These are phyloP conservation scores for Haplosporangium gracile DNA, from an alignment of 192 early-diverging fungal species.

Conservation along the genomic window DNA sequence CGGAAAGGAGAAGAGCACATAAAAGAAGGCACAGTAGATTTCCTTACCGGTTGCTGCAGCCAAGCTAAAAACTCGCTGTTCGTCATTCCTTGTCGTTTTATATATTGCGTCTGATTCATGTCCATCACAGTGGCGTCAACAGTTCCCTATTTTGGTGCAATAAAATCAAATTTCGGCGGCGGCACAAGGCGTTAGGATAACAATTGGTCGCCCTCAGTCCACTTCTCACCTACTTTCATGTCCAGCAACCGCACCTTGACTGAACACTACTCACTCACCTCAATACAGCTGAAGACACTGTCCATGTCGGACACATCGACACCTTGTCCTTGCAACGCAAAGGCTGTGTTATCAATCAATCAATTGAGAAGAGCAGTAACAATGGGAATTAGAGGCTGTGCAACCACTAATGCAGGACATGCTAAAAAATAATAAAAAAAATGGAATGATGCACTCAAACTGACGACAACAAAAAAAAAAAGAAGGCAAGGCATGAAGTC, in stretches of 20 bases:
- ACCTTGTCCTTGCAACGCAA: conserved; percentile 37
- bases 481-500: not conserved
- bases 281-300: conserved; percentile 46
- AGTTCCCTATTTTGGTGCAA: conserved; percentile 4
- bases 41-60: conserved; percentile 41
- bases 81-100: conserved; percentile 17
- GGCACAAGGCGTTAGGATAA: not conserved
- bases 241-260: not conserved
- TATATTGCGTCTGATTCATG: conserved; percentile 24
- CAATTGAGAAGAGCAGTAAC: not conserved
- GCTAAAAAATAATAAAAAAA: not conserved
- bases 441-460: not conserved
- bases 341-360: conserved; percentile 6
- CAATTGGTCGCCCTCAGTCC: not conserved
- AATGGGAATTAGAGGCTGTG: not conserved
- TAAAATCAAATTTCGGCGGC: not conserved
- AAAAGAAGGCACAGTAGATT: not conserved
- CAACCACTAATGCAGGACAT: not conserved
- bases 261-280: conserved; percentile 6
- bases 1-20: not conserved
- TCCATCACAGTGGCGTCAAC: conserved; percentile 44
- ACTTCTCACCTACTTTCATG: not conserved
- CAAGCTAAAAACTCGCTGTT: conserved; percentile 42
- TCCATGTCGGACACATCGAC: conserved; percentile 50
- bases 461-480: not conserved